These are phyloP conservation scores for Cicer bijugum DNA, from an alignment of 306 rosid genomes.

Conservation along the genomic window DNA sequence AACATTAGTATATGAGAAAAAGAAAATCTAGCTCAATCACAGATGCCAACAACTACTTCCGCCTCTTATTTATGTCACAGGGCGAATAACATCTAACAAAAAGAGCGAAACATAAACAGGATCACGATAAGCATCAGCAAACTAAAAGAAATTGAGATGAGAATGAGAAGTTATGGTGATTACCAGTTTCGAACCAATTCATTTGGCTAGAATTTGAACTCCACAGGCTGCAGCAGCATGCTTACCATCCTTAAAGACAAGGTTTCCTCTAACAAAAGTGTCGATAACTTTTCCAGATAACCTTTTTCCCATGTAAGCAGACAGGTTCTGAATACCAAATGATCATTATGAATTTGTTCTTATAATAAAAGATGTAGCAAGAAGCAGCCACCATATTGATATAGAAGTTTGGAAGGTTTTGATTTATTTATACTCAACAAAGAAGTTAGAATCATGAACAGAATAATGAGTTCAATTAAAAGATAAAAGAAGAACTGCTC, in stretches of 20 bases:
- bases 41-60: constrained; percentile 24
- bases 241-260: constrained; percentile 69
- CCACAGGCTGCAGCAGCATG: constrained; percentile 88
- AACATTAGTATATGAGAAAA: constrained; percentile 1
- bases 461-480: constrained; percentile 33
- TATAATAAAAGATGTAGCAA: background rate
- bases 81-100: constrained; percentile 19
- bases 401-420: constrained; percentile 19
- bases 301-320: constrained; percentile 85
- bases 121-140: background rate
- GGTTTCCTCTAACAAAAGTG: constrained; percentile 91
- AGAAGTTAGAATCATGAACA: background rate
- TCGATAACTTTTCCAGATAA: constrained; percentile 77
- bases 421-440: background rate
- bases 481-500: background rate
- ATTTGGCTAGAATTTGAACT: constrained; percentile 67
- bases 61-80: constrained; percentile 39
- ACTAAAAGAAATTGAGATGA: constrained; percentile 26
- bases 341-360: constrained; percentile 12
- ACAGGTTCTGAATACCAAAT: constrained; percentile 57
- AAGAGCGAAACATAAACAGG: constrained; percentile 16
- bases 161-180: background rate
- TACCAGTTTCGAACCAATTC: constrained; percentile 40
- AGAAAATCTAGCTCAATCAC: constrained; percentile 4
- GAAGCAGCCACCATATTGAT: constrained; percentile 28